Conservation (phyloP, 2,329 filamentous ascomycete species). For the Xylariaceae sp. region DNA sequence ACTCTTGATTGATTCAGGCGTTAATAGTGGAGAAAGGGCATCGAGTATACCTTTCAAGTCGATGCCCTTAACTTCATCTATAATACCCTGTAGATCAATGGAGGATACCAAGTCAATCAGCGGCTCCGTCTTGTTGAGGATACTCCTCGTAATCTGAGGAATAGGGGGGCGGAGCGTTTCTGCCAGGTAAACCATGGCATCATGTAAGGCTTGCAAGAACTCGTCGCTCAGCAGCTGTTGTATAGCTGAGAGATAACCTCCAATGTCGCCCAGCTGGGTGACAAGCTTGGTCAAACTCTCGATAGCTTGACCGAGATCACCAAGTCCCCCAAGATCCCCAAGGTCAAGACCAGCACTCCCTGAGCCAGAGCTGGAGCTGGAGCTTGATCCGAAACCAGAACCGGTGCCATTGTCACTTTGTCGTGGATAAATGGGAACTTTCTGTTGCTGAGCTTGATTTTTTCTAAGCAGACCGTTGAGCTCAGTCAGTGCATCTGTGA, state of each 20-base stretch:
- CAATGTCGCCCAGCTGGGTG: constrained; percentile 33
- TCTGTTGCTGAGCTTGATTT: constrained; percentile 34
- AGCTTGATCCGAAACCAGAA: constrained; percentile 20
- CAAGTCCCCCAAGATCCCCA: constrained; percentile 25
- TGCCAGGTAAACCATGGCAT: constrained; percentile 46
- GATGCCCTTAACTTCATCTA: constrained; percentile 35
- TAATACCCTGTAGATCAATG: constrained; percentile 31
- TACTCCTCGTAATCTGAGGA: constrained; percentile 31
- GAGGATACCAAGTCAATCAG: constrained; percentile 34
- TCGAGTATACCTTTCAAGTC: constrained; percentile 41
- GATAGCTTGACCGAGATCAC: constrained; percentile 32
- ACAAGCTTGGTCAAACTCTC: constrained; percentile 30
- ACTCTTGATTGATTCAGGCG: constrained; percentile 31
- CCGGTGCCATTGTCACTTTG: constrained; percentile 25
- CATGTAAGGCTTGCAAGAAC: constrained; percentile 45
- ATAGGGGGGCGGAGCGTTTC: constrained; percentile 43
- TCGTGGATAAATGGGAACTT: constrained; percentile 32
- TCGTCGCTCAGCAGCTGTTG: constrained; percentile 40
- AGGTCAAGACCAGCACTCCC: constrained; percentile 18
- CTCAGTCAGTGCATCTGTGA: constrained; percentile 48
- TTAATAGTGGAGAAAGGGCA: constrained; percentile 40
- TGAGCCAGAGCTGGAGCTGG: constrained; percentile 18
- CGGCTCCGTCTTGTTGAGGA: constrained; percentile 35
- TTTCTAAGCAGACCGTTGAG: constrained; percentile 45
- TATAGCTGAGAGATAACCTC: constrained; percentile 35